Percentiles rank a stretch among this genome's conserved stretches.
These are phyloP conservation scores for Phytophthora constricta DNA, from an alignment of 352 stramenopile species.

Conservation along the genomic window DNA sequence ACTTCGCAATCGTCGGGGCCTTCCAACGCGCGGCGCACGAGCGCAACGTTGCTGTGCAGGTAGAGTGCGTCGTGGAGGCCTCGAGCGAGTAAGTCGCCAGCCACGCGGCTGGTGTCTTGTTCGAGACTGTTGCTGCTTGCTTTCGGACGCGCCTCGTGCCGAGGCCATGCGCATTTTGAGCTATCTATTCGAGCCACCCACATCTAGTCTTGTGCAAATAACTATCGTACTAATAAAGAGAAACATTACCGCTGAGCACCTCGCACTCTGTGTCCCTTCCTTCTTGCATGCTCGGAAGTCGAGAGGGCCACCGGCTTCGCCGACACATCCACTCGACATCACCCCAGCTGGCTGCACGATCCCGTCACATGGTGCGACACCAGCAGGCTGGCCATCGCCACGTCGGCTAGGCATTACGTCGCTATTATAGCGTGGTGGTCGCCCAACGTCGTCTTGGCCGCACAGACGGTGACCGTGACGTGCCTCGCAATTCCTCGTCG, in stretches of 20 bases:
- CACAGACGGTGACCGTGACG: neutral
- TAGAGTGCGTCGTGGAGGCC: conserved; percentile 46
- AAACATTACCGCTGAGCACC: conserved; percentile 38
- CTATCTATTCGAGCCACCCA: conserved; percentile 50
- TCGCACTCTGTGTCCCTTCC: neutral
- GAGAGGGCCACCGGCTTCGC: neutral
- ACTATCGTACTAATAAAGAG: conserved; percentile 50
- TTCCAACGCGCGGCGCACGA: conserved; percentile 83
- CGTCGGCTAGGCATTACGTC: neutral
- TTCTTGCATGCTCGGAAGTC: neutral
- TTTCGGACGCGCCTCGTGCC: conserved; percentile 7
- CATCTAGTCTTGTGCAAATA: conserved; percentile 46
- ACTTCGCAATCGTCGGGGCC: conserved; percentile 79
- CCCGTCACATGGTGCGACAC: too few relatives aligned
- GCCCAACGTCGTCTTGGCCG: too few relatives aligned
- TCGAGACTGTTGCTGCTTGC: conserved; percentile 4
- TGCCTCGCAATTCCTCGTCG: neutral
- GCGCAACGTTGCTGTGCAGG: conserved; percentile 52
- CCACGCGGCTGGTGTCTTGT: neutral
- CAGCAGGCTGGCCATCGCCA: neutral
- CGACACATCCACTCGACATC: neutral
- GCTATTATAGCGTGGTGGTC: neutral
- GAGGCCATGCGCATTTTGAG: conserved; percentile 40
- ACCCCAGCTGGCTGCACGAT: too few relatives aligned
- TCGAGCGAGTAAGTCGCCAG: conserved; percentile 28